Evolutionary conservation across 208 protist species (phyloP).

Genomic region (Wallacemonas sp.): DNA sequence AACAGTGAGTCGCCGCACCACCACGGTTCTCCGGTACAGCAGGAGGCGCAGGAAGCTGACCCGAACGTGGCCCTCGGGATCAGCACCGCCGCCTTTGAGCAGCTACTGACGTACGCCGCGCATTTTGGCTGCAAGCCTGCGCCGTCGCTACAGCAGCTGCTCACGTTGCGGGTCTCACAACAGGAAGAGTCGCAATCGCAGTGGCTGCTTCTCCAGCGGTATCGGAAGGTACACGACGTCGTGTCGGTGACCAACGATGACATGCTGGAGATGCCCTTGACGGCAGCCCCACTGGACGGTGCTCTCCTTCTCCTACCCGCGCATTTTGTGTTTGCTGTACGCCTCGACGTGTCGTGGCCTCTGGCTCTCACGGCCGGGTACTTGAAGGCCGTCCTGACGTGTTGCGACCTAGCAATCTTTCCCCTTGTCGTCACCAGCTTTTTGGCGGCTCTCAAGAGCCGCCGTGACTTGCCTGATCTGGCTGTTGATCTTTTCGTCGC

Average conservation of each 20-base stretch:
- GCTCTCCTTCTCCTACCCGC: constrained; percentile 23
- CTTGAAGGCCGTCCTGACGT: constrained; percentile 29
- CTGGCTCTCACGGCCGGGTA: constrained; percentile 28
- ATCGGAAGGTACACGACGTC: background rate
- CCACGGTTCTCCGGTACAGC: no score
- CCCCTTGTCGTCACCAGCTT: constrained; percentile 39
- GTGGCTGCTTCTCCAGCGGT: background rate
- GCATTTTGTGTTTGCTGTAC: constrained; percentile 61
- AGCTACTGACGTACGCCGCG: constrained; percentile 21
- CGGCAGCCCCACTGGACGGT: background rate
- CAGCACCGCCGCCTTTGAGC: constrained; percentile 26
- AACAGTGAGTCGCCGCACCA: no score
- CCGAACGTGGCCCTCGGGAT: background rate
- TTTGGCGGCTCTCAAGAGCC: constrained; percentile 19
- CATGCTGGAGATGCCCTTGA: no score
- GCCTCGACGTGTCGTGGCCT: constrained; percentile 28
- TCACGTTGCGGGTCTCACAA: background rate
- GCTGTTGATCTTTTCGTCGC: constrained; percentile 19
- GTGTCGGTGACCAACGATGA: no score
- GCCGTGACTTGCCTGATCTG: background rate
- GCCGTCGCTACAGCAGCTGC: background rate
- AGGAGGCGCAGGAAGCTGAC: no score
- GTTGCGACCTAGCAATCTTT: constrained; percentile 47
- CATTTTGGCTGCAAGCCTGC: constrained; percentile 21
- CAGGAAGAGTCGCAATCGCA: background rate